These are phyloP conservation scores for Alternaria sp. DNA, from an alignment of 2,329 filamentous ascomycete genomes.

Conservation along the genomic window DNA sequence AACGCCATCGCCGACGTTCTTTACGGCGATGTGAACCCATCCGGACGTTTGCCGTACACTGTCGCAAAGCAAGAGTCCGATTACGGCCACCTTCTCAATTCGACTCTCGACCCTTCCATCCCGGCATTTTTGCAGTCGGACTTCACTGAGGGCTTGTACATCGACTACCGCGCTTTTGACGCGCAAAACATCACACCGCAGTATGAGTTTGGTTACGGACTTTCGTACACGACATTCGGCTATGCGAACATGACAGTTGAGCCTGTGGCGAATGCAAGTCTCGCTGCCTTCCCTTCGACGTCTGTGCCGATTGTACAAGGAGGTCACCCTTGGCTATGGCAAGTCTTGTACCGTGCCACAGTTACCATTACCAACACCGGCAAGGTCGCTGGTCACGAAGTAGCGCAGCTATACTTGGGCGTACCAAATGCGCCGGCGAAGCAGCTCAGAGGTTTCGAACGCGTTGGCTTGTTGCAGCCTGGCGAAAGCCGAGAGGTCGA, in stretches of 20 bases:
- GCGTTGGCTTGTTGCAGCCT: constrained; percentile 68
- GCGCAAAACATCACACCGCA: constrained; percentile 66
- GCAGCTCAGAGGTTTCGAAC: constrained; percentile 78
- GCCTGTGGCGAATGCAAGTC: constrained; percentile 53
- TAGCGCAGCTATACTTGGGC: constrained; percentile 73
- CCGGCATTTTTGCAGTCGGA: constrained; percentile 73
- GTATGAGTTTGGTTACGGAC: constrained; percentile 80
- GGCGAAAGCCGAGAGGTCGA: constrained; percentile 69
- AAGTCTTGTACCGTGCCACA: constrained; percentile 69
- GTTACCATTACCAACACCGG: constrained; percentile 75
- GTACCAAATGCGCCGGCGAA: constrained; percentile 66
- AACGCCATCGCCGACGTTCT: constrained; percentile 78
- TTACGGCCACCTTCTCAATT: constrained; percentile 69
- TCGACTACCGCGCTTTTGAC: constrained; percentile 81
- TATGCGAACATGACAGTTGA: constrained; percentile 69
- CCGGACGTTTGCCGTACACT: constrained; percentile 77
- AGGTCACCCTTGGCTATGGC: constrained; percentile 62
- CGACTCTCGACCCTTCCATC: constrained; percentile 49
- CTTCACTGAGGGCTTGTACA: constrained; percentile 78
- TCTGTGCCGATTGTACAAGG: constrained; percentile 34
- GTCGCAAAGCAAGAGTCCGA: constrained; percentile 71
- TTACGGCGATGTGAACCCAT: constrained; percentile 77
- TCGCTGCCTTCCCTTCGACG: constrained; percentile 15
- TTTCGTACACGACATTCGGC: constrained; percentile 75
- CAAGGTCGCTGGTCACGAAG: constrained; percentile 66